Percentiles rank a stretch among this genome's conserved stretches.
Conservation (phyloP, 139 green algal genomes). For the Coccomyxa sp. region DNA sequence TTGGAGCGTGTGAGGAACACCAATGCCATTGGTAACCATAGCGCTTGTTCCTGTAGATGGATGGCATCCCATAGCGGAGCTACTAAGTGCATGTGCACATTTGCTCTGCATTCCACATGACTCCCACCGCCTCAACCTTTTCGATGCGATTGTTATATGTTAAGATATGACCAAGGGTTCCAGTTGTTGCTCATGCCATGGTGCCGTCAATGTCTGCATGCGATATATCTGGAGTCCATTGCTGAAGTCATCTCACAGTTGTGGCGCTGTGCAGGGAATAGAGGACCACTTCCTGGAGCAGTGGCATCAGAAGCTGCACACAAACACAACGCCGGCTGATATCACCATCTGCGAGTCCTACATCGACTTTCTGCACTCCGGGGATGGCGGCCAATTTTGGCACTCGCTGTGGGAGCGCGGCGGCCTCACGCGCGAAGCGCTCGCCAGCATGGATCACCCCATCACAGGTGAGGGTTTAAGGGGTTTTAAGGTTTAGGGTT, state of each 20-base stretch:
- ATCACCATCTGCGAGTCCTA: conserved; percentile 83
- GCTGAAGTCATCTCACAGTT: neutral
- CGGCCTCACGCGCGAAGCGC: conserved; percentile 58
- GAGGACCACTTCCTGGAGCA: conserved; percentile 86
- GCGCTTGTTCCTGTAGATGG: too few species aligned
- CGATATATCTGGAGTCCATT: neutral
- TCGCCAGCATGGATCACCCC: conserved; percentile 53
- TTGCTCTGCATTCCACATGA: too few species aligned
- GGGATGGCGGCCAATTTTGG: conserved; percentile 53
- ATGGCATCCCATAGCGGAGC: too few species aligned
- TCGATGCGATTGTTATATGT: too few species aligned
- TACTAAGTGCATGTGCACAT: too few species aligned
- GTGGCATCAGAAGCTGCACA: conserved; percentile 98
- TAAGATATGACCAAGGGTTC: too few species aligned
- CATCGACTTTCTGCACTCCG: conserved; percentile 66
- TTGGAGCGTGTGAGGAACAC: too few species aligned
- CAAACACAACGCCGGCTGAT: conserved; percentile 98
- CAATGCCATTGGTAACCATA: too few species aligned
- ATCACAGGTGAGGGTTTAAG: conserved; percentile 38
- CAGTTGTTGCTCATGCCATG: too few species aligned
- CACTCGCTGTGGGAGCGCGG: conserved; percentile 71
- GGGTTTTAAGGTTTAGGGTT: neutral
- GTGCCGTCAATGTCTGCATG: neutral
- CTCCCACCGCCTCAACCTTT: too few species aligned
- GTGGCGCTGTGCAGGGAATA: conserved; percentile 55